Conservation (phyloP, 2,329 filamentous ascomycete species). For the Fusarium sp. region DNA sequence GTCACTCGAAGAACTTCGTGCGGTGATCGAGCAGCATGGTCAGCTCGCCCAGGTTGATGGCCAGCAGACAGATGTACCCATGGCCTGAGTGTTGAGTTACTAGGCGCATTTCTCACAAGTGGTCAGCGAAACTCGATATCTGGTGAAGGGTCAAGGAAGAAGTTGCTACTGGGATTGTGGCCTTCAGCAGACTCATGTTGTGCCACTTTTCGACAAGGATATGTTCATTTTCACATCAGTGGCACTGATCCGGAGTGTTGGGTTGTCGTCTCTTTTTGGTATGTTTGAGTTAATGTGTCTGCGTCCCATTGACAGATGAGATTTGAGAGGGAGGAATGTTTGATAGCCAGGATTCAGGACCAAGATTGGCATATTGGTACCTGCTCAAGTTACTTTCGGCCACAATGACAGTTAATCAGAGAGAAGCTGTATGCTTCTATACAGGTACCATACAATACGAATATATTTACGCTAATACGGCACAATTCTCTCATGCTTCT, state of each 20-base stretch:
- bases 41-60: background rate
- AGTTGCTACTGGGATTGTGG: rapidly evolving
- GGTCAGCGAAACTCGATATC: background rate
- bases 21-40: background rate
- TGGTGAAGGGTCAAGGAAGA: background rate
- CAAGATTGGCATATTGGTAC: background rate
- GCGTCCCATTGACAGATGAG: rapidly evolving
- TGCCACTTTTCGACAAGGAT: background rate
- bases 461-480: background rate
- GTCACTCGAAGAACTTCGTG: background rate
- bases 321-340: too few relatives aligned
- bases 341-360: background rate
- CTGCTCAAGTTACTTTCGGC: background rate
- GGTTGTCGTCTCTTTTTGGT: background rate
- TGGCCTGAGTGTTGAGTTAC: background rate
- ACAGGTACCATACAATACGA: background rate
- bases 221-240: background rate
- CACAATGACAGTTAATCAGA: background rate
- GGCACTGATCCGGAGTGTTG: background rate
- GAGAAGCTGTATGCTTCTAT: background rate
- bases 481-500: background rate
- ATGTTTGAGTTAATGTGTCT: background rate
- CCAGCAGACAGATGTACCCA: background rate
- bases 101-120: background rate
- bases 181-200: background rate